These are phyloP conservation scores for Fusarium compactum DNA, from an alignment of 2,329 filamentous ascomycete species.

Conservation along the genomic window DNA sequence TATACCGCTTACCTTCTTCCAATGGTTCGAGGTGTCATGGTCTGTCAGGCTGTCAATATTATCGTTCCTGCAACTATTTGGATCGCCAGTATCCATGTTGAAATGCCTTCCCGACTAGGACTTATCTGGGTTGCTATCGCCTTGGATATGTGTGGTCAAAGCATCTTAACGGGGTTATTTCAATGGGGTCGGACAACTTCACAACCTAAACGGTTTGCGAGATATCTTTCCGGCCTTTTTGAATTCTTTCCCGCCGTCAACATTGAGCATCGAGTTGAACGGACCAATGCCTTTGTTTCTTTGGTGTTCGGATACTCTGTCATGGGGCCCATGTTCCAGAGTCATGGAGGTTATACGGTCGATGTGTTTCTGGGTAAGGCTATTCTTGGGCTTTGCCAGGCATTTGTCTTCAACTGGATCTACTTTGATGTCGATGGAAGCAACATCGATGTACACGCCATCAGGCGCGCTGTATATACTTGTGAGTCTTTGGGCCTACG, in stretches of 20 bases:
- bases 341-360: conserved; percentile 56
- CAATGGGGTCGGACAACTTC: conserved; percentile 45
- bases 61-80: conserved; percentile 66
- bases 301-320: conserved; percentile 75
- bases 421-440: conserved; percentile 72
- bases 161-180: conserved; percentile 57
- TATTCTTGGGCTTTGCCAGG: conserved; percentile 67
- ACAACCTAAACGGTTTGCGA: conserved; percentile 37
- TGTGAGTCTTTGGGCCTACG: conserved; percentile 48
- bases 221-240: conserved; percentile 56
- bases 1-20: conserved; percentile 62
- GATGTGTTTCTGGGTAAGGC: conserved; percentile 73
- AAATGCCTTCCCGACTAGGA: conserved; percentile 65
- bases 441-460: conserved; percentile 70
- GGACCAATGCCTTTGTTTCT: conserved; percentile 73
- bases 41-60: conserved; percentile 59
- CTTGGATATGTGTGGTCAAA: conserved; percentile 64
- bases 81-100: conserved; percentile 70
- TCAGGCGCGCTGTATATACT: conserved; percentile 62
- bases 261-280: conserved; percentile 74
- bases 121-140: conserved; percentile 68
- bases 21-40: conserved; percentile 69
- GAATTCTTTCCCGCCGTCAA: conserved; percentile 73
- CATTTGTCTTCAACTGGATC: conserved; percentile 71
- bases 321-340: conserved; percentile 71